Percentiles rank a stretch among this genome's conserved stretches.
Conservation (phyloP, 2,329 filamentous ascomycete species). For the Madurella fahalii region DNA sequence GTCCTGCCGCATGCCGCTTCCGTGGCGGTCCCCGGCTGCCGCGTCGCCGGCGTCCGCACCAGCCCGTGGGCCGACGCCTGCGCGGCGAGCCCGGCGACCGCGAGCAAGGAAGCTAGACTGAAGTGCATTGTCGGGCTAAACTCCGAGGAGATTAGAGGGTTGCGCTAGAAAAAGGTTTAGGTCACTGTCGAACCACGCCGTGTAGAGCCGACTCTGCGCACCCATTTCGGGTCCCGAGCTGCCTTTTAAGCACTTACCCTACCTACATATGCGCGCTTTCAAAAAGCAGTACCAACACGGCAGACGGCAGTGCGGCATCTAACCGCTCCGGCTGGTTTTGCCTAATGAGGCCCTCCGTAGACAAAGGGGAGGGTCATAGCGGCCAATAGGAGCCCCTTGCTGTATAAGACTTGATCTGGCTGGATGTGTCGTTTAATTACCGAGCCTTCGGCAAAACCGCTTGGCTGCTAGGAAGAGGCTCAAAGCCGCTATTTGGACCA, state of each 20-base stretch:
- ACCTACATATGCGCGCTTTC: too few relatives aligned
- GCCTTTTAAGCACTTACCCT: background rate
- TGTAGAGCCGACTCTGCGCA: too few relatives aligned
- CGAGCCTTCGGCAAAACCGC: conserved; percentile 9
- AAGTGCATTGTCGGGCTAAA: conserved; percentile 15
- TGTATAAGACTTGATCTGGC: conserved; percentile 9
- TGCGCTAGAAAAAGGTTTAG: background rate
- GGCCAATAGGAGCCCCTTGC: conserved; percentile 11
- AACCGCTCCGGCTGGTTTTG: conserved; percentile 16
- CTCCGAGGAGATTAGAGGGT: background rate
- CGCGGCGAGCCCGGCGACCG: conserved; percentile 19
- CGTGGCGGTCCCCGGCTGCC: conserved; percentile 27
- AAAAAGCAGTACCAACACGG: background rate
- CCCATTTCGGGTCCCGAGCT: background rate
- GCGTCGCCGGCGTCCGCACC: conserved; percentile 25
- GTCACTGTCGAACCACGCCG: too few relatives aligned
- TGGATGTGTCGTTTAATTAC: conserved; percentile 13
- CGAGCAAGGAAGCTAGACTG: conserved; percentile 9
- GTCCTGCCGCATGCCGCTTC: conserved; percentile 29
- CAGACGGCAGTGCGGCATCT: background rate
- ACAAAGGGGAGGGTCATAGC: background rate
- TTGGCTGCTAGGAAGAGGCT: background rate
- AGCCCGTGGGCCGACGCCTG: conserved; percentile 27
- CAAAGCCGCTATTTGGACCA: background rate
- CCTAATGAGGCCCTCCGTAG: conserved; percentile 14